Evolutionary conservation across 495 filamentous ascomycete species (phyloP), one percentile per base, ranked within the genome.

Genomic region (Podospora didyma): DNA sequence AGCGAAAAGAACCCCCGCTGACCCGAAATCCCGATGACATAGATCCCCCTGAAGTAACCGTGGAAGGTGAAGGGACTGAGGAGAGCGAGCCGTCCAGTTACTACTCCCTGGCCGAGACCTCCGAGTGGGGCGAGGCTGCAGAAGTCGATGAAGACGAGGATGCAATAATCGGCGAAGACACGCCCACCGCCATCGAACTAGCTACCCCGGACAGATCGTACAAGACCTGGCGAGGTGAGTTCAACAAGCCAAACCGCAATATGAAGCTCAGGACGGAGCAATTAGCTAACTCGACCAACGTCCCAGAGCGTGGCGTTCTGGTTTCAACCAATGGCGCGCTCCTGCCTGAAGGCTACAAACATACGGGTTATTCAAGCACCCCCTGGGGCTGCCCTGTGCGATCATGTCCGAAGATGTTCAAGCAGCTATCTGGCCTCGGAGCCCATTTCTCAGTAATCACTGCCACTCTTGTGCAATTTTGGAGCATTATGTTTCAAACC

Each of bases 341-440:
- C 2, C 11, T 69, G n/a, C 66, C 66, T 0, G 63, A 64, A 11
- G 56, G 56, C 12, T 69, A 69, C 39, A 24, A 61, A 24, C 17
- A 52, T 7, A 49, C 44, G 2, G 26, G 42, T 16, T 39, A 21
- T 12, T 45, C 59, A 7, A 31, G 17, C 2, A 20, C 19, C 7
- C 66, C 66, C 4, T 68, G 59, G 57, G 46, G 42, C 7, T 68
- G 66, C 21, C 63, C 63, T 2, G 39, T 68, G 19, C 58, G 57
- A 6, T 44, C 56, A 10, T 66, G 66, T 23, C 28, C 42, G 11
- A 62, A 51, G 37, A 22, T 57, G 14, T 55, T 52, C 24, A 0
- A 46, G 1, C 28, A n/a, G 11, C 7, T 60, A 11, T 10, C 3
- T 7, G 11, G 20, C 10, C 60, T 68, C 1, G 66, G 66, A 9